phyloP scores from a whole-genome alignment of 768 basidiomycete species.

The Collybia nuda region DNA sequence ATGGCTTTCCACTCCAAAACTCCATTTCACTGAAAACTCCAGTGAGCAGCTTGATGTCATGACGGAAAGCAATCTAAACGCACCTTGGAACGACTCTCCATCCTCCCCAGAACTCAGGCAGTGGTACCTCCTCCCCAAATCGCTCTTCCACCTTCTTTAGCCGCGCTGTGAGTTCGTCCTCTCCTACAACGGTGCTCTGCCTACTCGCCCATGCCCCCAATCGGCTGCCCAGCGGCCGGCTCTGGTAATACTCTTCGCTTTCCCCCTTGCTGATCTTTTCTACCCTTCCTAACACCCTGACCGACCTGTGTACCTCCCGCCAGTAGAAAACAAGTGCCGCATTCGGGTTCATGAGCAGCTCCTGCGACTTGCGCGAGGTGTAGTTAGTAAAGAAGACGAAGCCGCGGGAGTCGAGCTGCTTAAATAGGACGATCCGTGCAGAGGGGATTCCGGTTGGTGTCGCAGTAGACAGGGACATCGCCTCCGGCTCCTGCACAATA shows the following conservation, averaged over 20 bases:
- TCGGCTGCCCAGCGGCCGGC: slow-evolving; percentile 79
- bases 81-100: slow-evolving; percentile 93
- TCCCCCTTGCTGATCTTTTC: slow-evolving; percentile 76
- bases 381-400: slow-evolving; percentile 99
- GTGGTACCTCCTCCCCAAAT: slow-evolving; percentile 56
- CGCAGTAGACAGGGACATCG: slow-evolving; percentile 79
- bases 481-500: slow-evolving; percentile 84
- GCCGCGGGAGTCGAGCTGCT: slow-evolving; percentile 83
- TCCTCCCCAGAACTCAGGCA: slow-evolving; percentile 95
- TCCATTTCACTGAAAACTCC: slow-evolving; percentile 75
- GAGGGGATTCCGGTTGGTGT: slow-evolving; percentile 77
- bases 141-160: slow-evolving; percentile 56
- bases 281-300: slow-evolving; percentile 82
- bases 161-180: slow-evolving; percentile 65
- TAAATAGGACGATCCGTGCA: slow-evolving; percentile 87
- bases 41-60: slow-evolving; percentile 7
- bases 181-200: slow-evolving; percentile 79
- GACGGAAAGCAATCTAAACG: slow-evolving; percentile 23
- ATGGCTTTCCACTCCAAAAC: slow-evolving; percentile 98
- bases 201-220: slow-evolving; percentile 93
- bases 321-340: slow-evolving; percentile 91
- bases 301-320: slow-evolving; percentile 77
- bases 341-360: slow-evolving; percentile 74
- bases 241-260: slow-evolving; percentile 80
- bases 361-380: slow-evolving; percentile 85